Evolutionary conservation across 2,329 filamentous ascomycete species (phyloP).

Genomic region (Arthrobotrys pseudoclavata): DNA sequence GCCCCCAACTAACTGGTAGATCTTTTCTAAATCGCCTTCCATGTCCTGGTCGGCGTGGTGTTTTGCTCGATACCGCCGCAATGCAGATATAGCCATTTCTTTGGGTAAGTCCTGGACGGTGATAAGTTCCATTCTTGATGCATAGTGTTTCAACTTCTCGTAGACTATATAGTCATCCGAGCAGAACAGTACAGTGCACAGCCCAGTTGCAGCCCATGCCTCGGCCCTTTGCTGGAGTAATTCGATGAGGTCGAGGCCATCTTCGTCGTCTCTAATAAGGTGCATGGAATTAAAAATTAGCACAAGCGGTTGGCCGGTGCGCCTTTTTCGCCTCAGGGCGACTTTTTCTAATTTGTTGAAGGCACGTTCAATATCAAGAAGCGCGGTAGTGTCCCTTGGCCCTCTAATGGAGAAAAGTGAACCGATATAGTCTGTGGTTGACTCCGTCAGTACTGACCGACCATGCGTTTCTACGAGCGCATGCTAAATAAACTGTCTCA

Average conservation of each 20-base stretch:
- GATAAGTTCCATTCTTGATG: slow-evolving; percentile 94
- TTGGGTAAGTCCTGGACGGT: slow-evolving; percentile 87
- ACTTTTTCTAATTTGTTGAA: slow-evolving; percentile 99
- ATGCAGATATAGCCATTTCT: slow-evolving; percentile 79
- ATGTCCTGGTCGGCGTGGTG: slow-evolving; percentile 78
- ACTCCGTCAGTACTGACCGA: slow-evolving; percentile 66
- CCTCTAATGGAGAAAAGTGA: slow-evolving; percentile 95
- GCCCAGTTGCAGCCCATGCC: slow-evolving; percentile 91
- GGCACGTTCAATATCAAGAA: slow-evolving; percentile 94
- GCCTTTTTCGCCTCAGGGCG: slow-evolving; percentile 78
- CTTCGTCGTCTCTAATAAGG: slow-evolving; percentile 88
- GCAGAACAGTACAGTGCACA: slow-evolving; percentile 94
- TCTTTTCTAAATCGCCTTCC: slow-evolving; percentile 74
- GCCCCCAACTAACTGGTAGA: slow-evolving; percentile 90
- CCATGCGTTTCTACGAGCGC: background rate
- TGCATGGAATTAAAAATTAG: slow-evolving; percentile 96
- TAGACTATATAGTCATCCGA: slow-evolving; percentile 93
- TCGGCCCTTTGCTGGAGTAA: slow-evolving; percentile 95
- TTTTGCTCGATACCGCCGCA: slow-evolving; percentile 82
- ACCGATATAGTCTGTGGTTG: slow-evolving; percentile 83
- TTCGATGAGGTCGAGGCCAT: slow-evolving; percentile 92
- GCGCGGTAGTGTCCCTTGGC: slow-evolving; percentile 88
- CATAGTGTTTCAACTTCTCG: slow-evolving; percentile 90
- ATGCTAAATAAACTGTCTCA: background rate
- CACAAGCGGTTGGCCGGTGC: slow-evolving; percentile 77